A percentile compares a stretch with the other conserved stretches of the same genome.
Evolutionary conservation across 1,284 basidiomycete genomes (phyloP).

Genomic region (Puccinia brachypodii): DNA sequence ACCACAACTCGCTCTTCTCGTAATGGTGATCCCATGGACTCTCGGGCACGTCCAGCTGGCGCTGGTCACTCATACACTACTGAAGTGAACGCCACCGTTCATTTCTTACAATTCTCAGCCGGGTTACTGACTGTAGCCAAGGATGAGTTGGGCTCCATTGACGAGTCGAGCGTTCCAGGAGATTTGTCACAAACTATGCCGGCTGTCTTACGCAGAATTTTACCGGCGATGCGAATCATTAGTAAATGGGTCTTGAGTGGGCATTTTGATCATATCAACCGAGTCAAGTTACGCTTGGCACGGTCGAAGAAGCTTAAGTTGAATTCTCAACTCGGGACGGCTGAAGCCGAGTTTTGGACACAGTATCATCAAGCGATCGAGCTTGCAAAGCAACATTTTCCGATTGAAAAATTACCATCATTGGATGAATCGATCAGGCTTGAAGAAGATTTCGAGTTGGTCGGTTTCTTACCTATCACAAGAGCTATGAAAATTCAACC

Average conservation of each 20-base stretch:
- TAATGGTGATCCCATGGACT: background rate
- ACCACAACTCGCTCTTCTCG: constrained; percentile 8
- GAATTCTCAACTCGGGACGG: constrained; percentile 46
- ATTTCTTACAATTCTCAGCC: constrained; percentile 25
- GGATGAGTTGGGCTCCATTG: constrained; percentile 16
- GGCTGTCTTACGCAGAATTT: constrained; percentile 76
- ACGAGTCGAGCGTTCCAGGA: background rate
- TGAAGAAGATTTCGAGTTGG: constrained; percentile 88
- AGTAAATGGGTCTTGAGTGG: constrained; percentile 79
- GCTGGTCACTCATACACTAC: background rate
- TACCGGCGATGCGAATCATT: constrained; percentile 81
- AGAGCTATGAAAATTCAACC: constrained; percentile 58
- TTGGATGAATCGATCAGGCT: constrained; percentile 65
- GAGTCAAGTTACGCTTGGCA: constrained; percentile 19
- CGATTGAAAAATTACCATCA: constrained; percentile 66
- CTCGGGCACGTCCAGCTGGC: background rate
- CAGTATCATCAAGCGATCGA: constrained; percentile 70
- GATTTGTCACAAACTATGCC: constrained; percentile 63
- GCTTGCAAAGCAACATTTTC: constrained; percentile 69
- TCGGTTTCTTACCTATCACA: constrained; percentile 79
- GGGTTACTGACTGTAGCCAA: constrained; percentile 17
- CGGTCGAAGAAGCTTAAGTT: constrained; percentile 1
- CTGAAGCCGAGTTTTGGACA: constrained; percentile 67
- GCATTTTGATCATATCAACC: constrained; percentile 48
- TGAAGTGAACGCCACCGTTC: constrained; percentile 24